These are phyloP conservation scores for Teratosphaeria epicoccoides DNA, from an alignment of 2,329 filamentous ascomycete species.

Conservation along the genomic window DNA sequence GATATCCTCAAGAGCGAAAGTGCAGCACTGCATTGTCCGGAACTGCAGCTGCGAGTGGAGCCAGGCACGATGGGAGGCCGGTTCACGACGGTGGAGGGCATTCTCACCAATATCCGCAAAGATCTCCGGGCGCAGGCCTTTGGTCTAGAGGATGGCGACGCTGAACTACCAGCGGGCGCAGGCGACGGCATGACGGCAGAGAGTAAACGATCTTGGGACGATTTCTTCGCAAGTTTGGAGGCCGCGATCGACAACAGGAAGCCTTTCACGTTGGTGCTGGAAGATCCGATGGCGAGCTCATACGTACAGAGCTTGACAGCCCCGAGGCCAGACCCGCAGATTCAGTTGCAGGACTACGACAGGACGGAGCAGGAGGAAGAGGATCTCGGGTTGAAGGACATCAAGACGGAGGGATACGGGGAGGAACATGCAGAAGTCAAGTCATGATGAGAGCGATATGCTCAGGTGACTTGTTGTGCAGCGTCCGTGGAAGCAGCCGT, in stretches of 20 bases:
- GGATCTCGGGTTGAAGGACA: constrained; percentile 79
- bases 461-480: background rate
- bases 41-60: constrained; percentile 78
- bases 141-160: constrained; percentile 50
- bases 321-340: constrained; percentile 72
- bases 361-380: constrained; percentile 89
- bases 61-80: constrained; percentile 89
- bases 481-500: background rate
- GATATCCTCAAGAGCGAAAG: constrained; percentile 96
- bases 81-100: constrained; percentile 93
- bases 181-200: constrained; percentile 65
- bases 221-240: constrained; percentile 69
- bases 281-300: constrained; percentile 82
- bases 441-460: background rate
- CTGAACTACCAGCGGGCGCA: constrained; percentile 25
- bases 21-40: constrained; percentile 74
- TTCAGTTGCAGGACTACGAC: constrained; percentile 71
- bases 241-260: constrained; percentile 68
- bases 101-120: constrained; percentile 82
- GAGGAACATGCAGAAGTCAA: constrained; percentile 3
- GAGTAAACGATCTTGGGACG: constrained; percentile 62
- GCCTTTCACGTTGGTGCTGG: constrained; percentile 71
- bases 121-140: constrained; percentile 86
- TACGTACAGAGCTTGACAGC: constrained; percentile 82
- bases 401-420: constrained; percentile 84